phyloP scores from a whole-genome alignment of 306 rosid species.

The Trifolium pratense region DNA sequence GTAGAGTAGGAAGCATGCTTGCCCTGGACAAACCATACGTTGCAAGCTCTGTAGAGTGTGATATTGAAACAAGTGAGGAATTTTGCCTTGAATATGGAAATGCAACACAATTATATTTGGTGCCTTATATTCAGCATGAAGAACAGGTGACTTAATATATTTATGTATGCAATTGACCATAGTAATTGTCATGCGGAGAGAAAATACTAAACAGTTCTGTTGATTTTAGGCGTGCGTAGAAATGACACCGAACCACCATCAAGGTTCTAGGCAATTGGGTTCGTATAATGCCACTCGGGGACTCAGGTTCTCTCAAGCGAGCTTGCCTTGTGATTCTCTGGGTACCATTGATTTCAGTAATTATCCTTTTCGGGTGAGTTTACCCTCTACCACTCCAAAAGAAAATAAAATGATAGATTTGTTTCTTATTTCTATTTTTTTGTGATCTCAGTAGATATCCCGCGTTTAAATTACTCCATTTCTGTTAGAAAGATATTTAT shows the following conservation, averaged over 20 bases:
- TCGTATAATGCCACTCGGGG: slow-evolving; percentile 58
- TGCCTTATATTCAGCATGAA: slow-evolving; percentile 81
- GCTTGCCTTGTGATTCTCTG: slow-evolving; percentile 82
- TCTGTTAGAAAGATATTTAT: slow-evolving; percentile 31
- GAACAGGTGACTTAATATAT: slow-evolving; percentile 70
- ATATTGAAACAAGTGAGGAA: slow-evolving; percentile 52
- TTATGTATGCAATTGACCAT: slow-evolving; percentile 7
- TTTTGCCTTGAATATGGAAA: slow-evolving; percentile 90
- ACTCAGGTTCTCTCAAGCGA: slow-evolving; percentile 82
- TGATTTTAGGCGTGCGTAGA: slow-evolving; percentile 64
- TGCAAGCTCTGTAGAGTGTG: slow-evolving; percentile 56
- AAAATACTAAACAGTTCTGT: slow-evolving; percentile 39
- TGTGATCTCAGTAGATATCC: slow-evolving; percentile 25
- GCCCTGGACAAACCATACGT: slow-evolving; percentile 84
- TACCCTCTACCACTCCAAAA: slow-evolving; percentile 20
- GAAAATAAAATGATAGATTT: slow-evolving; percentile 8
- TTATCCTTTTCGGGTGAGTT: slow-evolving; percentile 90
- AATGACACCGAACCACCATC: slow-evolving; percentile 67
- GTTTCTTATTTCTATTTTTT: neutral
- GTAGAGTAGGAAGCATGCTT: slow-evolving; percentile 87
- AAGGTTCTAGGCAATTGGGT: slow-evolving; percentile 60
- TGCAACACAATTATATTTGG: slow-evolving; percentile 85
- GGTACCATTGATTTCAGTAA: slow-evolving; percentile 86
- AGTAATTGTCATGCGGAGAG: slow-evolving; percentile 28
- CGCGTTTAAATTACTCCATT: slow-evolving; percentile 22